Percentiles rank a stretch among this genome's conserved stretches.
Conservation (phyloP, 2,329 filamentous ascomycete genomes). For the Aspergillus sp. region DNA sequence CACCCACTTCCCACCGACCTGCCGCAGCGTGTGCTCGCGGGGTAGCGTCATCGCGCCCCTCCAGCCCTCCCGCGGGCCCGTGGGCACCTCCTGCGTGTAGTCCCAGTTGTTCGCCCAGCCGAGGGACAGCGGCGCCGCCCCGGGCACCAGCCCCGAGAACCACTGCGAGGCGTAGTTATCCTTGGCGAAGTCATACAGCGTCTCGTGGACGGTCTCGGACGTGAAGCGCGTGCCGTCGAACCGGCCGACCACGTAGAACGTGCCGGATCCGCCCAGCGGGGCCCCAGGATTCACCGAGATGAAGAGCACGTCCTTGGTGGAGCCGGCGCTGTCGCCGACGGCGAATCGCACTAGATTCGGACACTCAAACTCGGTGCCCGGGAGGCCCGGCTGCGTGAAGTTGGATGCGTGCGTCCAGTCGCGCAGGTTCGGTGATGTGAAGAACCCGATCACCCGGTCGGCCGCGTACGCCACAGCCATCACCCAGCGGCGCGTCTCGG, state of each 20-base stretch:
- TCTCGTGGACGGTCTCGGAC: slow-evolving; percentile 18
- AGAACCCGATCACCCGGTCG: slow-evolving; percentile 61
- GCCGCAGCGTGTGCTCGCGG: slow-evolving; percentile 52
- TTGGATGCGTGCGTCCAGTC: slow-evolving; percentile 60
- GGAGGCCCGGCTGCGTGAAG: slow-evolving; percentile 54
- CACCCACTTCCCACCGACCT: slow-evolving; percentile 52
- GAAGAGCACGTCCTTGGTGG: slow-evolving; percentile 23
- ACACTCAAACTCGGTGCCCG: slow-evolving; percentile 62
- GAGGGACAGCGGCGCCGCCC: slow-evolving; percentile 47
- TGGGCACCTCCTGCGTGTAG: slow-evolving; percentile 56
- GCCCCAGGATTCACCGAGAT: slow-evolving; percentile 36
- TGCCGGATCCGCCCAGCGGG: slow-evolving; percentile 42
- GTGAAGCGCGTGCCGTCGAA: slow-evolving; percentile 60
- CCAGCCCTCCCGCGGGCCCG: slow-evolving; percentile 53
- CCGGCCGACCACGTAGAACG: slow-evolving; percentile 40
- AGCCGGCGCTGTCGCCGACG: slow-evolving; percentile 27
- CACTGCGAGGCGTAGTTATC: slow-evolving; percentile 53
- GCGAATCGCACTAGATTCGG: slow-evolving; percentile 61
- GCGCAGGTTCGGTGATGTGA: slow-evolving; percentile 58
- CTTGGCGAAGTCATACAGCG: slow-evolving; percentile 29
- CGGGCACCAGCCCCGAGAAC: slow-evolving; percentile 49
- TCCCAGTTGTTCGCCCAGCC: slow-evolving; percentile 63
- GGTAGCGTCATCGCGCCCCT: slow-evolving; percentile 54
- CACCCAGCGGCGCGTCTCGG: slow-evolving; percentile 53
- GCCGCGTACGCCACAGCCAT: slow-evolving; percentile 56